These are phyloP conservation scores for Podila verticillata DNA, from an alignment of 192 early-diverging fungal species.

Conservation along the genomic window DNA sequence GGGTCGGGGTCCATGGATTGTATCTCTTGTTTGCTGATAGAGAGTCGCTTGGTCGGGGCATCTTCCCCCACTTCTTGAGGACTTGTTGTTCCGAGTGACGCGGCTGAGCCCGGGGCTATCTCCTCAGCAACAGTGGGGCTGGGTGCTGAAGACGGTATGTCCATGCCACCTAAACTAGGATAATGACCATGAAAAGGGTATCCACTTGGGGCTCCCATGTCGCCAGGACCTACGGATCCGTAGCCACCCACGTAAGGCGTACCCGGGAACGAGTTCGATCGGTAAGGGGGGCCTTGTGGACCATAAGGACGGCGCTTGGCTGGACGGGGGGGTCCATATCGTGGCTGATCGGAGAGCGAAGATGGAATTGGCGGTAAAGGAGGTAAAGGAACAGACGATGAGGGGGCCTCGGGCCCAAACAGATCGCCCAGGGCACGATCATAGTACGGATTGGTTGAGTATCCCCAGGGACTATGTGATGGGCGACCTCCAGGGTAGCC, in stretches of 20 bases:
- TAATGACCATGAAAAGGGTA: neutral
- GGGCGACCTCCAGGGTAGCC: neutral
- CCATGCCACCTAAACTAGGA: neutral
- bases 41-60: neutral
- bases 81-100: neutral
- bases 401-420: neutral
- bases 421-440: too few species aligned
- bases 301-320: neutral
- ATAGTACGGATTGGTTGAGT: too few species aligned
- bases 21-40: slow-evolving; percentile 28
- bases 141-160: too few species aligned
- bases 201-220: neutral
- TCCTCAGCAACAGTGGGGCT: too few species aligned
- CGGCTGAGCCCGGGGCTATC: neutral
- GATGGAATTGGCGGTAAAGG: too few species aligned
- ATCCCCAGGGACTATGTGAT: neutral
- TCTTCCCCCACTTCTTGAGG: too few species aligned
- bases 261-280: neutral
- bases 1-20: slow-evolving; percentile 39
- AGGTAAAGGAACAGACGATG: neutral
- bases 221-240: neutral
- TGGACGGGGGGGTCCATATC: neutral
- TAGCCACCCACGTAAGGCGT: neutral
- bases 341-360: neutral
- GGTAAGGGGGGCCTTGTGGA: neutral